These are phyloP conservation scores for Penicillium taxi DNA, from an alignment of 495 filamentous ascomycete genomes.

Conservation along the genomic window DNA sequence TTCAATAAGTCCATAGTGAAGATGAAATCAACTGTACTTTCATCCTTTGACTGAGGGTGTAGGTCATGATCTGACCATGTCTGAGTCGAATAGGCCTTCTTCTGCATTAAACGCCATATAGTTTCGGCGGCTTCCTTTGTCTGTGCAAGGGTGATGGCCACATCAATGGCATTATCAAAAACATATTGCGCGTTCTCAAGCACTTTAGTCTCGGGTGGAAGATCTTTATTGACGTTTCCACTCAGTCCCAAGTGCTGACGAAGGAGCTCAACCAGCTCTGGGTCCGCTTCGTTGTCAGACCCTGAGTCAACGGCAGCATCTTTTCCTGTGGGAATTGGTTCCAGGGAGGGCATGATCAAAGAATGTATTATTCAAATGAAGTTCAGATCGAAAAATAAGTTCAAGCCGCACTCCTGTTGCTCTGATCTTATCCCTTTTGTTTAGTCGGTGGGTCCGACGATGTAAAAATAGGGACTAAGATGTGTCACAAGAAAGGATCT, in stretches of 20 bases:
- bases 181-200: slow-evolving; percentile 76
- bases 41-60: slow-evolving; percentile 76
- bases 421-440: too few species aligned
- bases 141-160: slow-evolving; percentile 68
- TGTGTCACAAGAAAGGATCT: too few species aligned
- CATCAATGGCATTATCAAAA: slow-evolving; percentile 88
- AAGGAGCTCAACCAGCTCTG: slow-evolving; percentile 78
- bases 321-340: slow-evolving; percentile 12
- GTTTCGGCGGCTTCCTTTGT: slow-evolving; percentile 71
- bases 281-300: slow-evolving; percentile 83
- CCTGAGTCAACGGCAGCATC: slow-evolving; percentile 11
- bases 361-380: too few species aligned
- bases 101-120: slow-evolving; percentile 74
- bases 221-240: slow-evolving; percentile 42
- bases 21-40: slow-evolving; percentile 76
- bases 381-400: too few species aligned
- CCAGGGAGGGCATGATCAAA: slow-evolving; percentile 22
- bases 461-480: too few species aligned
- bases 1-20: slow-evolving; percentile 96
- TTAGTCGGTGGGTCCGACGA: too few species aligned
- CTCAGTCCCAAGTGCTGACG: slow-evolving; percentile 66
- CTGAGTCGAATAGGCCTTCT: slow-evolving; percentile 72
- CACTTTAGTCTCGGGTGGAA: slow-evolving; percentile 63
- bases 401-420: too few species aligned
- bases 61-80: slow-evolving; percentile 84